phyloP scores from a whole-genome alignment of 306 rosid species.

The Dicorynia guianensis region DNA sequence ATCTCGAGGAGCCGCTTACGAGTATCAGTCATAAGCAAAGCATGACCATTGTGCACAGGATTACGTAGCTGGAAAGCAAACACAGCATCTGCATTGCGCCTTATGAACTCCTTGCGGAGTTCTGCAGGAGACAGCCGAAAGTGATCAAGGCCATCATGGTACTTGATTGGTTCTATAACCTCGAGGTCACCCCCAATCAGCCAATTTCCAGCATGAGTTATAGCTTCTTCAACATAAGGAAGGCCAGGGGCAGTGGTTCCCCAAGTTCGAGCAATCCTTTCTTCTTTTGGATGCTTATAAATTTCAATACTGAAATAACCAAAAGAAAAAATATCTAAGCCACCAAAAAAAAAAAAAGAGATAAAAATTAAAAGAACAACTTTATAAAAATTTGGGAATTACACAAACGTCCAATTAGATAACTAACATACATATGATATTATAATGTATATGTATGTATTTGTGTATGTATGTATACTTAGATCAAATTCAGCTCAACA shows the following conservation, averaged over 20 bases:
- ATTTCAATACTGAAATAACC: conserved; percentile 78
- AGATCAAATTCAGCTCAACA: background rate
- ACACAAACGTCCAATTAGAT: background rate
- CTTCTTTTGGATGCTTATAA: conserved; percentile 95
- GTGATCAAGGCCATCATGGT: conserved; percentile 92
- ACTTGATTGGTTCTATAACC: conserved; percentile 86
- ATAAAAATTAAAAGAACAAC: background rate
- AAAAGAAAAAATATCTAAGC: conserved; percentile 34
- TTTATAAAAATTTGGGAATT: conserved; percentile 1
- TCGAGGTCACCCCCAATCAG: conserved; percentile 97
- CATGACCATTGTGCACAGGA: conserved; percentile 99
- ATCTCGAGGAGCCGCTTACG: conserved; percentile 91
- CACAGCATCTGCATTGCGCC: conserved; percentile 93
- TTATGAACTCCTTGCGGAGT: conserved; percentile 83
- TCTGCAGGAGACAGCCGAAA: conserved; percentile 87
- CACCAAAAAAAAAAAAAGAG: conserved; percentile 21
- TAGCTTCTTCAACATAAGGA: conserved; percentile 89
- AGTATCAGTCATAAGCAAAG: conserved; percentile 95
- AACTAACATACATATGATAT: background rate
- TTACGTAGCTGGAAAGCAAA: conserved; percentile 96
- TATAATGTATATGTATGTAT: too few relatives aligned
- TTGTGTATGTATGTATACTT: background rate
- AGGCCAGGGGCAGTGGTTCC: conserved; percentile 91
- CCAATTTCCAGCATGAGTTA: conserved; percentile 89
- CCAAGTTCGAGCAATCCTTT: conserved; percentile 95